Conservation (phyloP, 1,284 basidiomycete genomes). For the Spongiforma sp. region DNA sequence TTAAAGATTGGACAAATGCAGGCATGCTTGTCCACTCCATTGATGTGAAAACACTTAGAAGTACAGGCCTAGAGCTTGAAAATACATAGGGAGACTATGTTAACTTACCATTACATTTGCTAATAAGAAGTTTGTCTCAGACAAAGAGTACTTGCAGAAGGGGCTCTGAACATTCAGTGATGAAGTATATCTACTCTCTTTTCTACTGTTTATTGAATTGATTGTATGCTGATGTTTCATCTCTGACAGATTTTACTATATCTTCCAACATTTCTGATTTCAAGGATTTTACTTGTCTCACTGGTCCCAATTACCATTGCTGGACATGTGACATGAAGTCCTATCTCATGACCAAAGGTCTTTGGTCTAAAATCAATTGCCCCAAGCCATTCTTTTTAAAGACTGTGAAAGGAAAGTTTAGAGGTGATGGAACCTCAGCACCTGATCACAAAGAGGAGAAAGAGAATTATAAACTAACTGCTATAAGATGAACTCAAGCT, state of each 20-base stretch:
- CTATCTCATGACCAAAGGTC: not conserved
- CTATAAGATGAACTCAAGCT: not conserved
- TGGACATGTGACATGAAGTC: not conserved
- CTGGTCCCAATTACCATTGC: not conserved
- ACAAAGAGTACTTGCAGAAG: no score
- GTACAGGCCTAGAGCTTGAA: not conserved
- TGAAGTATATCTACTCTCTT: not conserved
- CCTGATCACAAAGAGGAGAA: no score
- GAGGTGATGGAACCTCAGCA: not conserved
- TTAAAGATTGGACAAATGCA: no score
- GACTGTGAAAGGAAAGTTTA: not conserved
- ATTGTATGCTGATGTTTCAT: not conserved
- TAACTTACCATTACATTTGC: no score
- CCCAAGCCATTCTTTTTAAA: not conserved
- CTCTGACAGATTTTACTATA: not conserved
- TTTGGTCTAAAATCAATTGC: not conserved
- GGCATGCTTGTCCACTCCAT: not conserved
- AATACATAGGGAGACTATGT: not conserved
- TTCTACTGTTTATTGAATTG: not conserved
- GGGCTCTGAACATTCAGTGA: not conserved
- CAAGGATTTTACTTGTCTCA: not conserved
- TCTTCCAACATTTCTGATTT: not conserved
- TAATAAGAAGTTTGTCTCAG: no score
- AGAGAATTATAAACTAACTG: no score
- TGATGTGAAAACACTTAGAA: not conserved